phyloP scores from a whole-genome alignment of 164 flowering plant species.

The Dillenia suffruticosa region DNA sequence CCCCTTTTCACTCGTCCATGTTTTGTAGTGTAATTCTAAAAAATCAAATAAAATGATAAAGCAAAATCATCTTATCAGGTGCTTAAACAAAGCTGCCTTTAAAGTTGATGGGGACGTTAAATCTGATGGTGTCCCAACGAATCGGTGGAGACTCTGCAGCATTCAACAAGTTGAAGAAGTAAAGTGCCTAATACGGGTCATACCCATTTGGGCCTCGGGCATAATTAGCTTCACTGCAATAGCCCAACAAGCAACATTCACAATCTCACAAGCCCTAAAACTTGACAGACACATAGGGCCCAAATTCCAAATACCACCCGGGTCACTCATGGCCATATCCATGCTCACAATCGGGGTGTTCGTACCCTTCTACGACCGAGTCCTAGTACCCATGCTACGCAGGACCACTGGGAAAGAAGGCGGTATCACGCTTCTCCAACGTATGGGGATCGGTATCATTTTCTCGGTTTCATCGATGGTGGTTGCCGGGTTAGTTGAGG shows the following conservation, averaged over 20 bases:
- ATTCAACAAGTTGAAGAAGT: slow-evolving; percentile 60
- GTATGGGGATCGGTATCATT: slow-evolving; percentile 63
- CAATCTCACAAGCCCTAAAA: slow-evolving; percentile 54
- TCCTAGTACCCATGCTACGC: slow-evolving; percentile 48
- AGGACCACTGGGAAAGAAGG: slow-evolving; percentile 45
- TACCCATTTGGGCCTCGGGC: slow-evolving; percentile 65
- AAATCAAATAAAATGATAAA: too few relatives aligned
- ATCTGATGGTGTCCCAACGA: slow-evolving; percentile 26
- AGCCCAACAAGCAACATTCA: slow-evolving; percentile 62
- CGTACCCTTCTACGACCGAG: slow-evolving; percentile 60
- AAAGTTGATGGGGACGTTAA: slow-evolving; percentile 30
- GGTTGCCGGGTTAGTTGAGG: slow-evolving; percentile 49
- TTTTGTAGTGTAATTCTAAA: too few relatives aligned
- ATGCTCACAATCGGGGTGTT: slow-evolving; percentile 51
- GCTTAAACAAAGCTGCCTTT: slow-evolving; percentile 47
- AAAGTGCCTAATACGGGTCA: slow-evolving; percentile 45
- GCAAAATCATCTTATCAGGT: slow-evolving; percentile 19
- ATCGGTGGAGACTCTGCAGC: slow-evolving; percentile 51
- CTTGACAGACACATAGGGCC: slow-evolving; percentile 69
- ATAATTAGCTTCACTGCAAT: slow-evolving; percentile 47
- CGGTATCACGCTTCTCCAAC: slow-evolving; percentile 63
- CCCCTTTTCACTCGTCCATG: too few relatives aligned
- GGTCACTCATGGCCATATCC: slow-evolving; percentile 44
- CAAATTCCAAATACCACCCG: slow-evolving; percentile 60
- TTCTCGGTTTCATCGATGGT: slow-evolving; percentile 57